Evolutionary conservation across 495 filamentous ascomycete species (phyloP), one percentile per base, ranked within the genome.

Genomic region (Penicillium lividum): DNA sequence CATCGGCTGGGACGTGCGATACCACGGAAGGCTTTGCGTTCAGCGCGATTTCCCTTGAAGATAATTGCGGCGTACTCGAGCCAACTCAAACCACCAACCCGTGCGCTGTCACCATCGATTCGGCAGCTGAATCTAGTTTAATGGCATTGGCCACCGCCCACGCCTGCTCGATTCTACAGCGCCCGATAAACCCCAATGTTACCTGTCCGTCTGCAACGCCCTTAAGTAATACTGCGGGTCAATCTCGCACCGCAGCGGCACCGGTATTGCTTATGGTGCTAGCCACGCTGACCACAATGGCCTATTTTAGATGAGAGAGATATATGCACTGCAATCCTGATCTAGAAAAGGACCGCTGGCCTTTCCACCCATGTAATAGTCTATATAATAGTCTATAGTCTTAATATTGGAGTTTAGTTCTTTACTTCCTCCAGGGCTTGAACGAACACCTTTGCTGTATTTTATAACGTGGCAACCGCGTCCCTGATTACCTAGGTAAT

Each of bases 211-310:
- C 25, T 25, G 9, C 28, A 18, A 16, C 48, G 10, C 29, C 48
- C 29, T 18, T 25, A 18, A 47, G 45, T 22, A 51, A 51, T 51
- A 15, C 28, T 18, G 30, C 48, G 15, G 15, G n/a, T 33, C 48
- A 51, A 51, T 51, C 48, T 25, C 29, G 28, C 30, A 51, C 15
- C 2, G 29, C 29, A 25, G 27, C 48, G 18, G 29, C 4, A 51
- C n/a, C 48, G 29, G 31, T 25, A 25, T 51, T 51, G 48, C n/a
- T 51, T 10, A 51, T 36, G 48, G 25, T 51, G 13, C 48, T 51
- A 5, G 31, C 29, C 29, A 34, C 5, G 28, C 18, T 51, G 29
- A 36, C 48, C 31, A 36, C 2, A 27, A 31, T 51, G 43, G 25
- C 25, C 11, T 15, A 36, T 36, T 18, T 33, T 51, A 29, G 29